Evolutionary conservation across 2,329 filamentous ascomycete species (phyloP).

Genomic region (Neoscytalidium dimidiatum): DNA sequence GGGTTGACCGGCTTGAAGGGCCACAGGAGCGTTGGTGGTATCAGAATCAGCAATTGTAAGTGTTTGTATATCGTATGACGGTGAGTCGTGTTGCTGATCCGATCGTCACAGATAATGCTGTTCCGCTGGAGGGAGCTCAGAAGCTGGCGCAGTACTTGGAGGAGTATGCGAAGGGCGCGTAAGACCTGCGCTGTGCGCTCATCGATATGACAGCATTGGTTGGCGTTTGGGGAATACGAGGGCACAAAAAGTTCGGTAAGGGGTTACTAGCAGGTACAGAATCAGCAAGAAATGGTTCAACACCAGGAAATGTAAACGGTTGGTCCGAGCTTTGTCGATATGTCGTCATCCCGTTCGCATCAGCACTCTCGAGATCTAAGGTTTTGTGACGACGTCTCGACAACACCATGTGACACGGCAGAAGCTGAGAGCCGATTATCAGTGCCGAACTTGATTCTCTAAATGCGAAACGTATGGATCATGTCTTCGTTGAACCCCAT

Average conservation of each 20-base stretch:
- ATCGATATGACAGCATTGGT: background rate
- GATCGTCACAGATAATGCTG: slow-evolving; percentile 66
- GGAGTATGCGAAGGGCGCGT: slow-evolving; percentile 53
- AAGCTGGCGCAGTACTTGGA: slow-evolving; percentile 68
- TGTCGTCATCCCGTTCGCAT: background rate
- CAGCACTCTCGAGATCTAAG: background rate
- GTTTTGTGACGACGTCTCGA: too few species aligned
- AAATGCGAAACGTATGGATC: background rate
- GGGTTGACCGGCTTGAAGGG: slow-evolving; percentile 83
- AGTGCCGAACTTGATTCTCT: background rate
- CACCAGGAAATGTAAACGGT: background rate
- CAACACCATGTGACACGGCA: background rate
- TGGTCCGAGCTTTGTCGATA: background rate
- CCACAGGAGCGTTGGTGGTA: slow-evolving; percentile 82
- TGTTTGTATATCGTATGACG: slow-evolving; percentile 18
- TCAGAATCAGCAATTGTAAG: slow-evolving; percentile 76
- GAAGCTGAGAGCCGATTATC: background rate
- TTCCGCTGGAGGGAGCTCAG: slow-evolving; percentile 66
- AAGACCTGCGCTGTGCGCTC: background rate
- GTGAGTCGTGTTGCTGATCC: slow-evolving; percentile 19
- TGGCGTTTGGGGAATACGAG: slow-evolving; percentile 4
- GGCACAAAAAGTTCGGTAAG: slow-evolving; percentile 2
- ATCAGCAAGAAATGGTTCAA: background rate
- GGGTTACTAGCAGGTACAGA: background rate
- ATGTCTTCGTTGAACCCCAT: background rate